Percentiles rank a stretch among this genome's conserved stretches.
phyloP scores from a whole-genome alignment of 78 protist species.

The Dictyostelium firmibasis region DNA sequence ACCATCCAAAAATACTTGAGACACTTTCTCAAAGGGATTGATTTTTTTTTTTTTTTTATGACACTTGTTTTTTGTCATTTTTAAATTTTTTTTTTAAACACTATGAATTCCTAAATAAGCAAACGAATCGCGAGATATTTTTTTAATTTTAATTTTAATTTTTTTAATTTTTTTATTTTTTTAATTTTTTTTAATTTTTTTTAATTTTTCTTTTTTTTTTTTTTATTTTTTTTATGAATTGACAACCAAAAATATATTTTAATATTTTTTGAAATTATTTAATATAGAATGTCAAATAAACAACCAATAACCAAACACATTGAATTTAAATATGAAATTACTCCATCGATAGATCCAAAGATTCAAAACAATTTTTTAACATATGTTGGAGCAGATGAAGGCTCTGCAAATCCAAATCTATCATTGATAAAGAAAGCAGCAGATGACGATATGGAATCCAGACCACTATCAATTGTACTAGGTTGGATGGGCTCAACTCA shows the following conservation, averaged over 20 bases:
- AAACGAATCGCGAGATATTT: background rate
- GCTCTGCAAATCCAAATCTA: background rate
- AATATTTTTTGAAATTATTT: no score
- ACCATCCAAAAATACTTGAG: no score
- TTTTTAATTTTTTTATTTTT: background rate
- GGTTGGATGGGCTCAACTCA: constrained; percentile 68
- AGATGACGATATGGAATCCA: background rate
- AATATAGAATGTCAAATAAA: background rate
- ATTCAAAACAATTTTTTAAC: background rate
- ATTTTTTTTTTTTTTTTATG: no score
- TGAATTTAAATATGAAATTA: background rate
- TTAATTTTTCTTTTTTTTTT: background rate
- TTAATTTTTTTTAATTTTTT: background rate
- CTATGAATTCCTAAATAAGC: background rate
- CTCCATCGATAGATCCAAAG: background rate
- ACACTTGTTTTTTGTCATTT: no score
- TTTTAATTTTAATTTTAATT: background rate
- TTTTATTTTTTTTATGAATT: background rate
- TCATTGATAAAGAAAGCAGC: background rate
- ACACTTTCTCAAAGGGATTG: no score
- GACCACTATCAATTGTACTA: background rate
- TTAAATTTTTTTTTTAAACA: no score
- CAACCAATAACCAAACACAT: background rate
- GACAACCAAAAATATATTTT: no score
- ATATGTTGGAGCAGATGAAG: background rate